Conservation (phyloP, 208 protist genomes). For the Naegleria fowleri region DNA sequence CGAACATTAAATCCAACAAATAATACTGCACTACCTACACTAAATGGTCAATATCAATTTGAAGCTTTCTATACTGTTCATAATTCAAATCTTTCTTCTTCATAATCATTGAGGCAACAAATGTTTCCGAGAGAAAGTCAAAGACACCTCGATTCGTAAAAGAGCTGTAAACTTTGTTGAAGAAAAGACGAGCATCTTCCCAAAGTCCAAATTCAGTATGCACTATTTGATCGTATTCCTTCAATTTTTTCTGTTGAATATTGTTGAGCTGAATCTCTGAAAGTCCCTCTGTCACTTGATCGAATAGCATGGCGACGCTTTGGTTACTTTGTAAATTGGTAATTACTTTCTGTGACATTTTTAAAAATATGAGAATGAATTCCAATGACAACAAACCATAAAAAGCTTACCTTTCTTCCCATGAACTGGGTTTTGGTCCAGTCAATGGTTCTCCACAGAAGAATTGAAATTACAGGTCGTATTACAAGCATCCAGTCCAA, state of each 20-base stretch:
- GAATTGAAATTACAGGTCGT: neutral
- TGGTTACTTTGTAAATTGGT: neutral
- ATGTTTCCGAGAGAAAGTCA: conserved; percentile 24
- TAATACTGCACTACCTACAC: neutral
- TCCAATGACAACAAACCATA: neutral
- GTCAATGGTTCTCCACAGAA: neutral
- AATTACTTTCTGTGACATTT: neutral
- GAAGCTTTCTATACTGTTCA: conserved; percentile 30
- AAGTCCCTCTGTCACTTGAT: neutral
- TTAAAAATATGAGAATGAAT: neutral
- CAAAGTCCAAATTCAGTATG: neutral
- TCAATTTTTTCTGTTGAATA: conserved; percentile 8
- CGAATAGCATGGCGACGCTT: neutral
- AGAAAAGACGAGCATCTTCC: conserved; percentile 6
- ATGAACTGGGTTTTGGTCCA: neutral
- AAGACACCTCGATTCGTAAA: conserved; percentile 25
- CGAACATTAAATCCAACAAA: neutral
- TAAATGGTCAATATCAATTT: conserved; percentile 32
- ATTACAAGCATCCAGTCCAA: neutral
- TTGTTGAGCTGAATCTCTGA: conserved; percentile 29
- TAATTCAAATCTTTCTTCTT: conserved; percentile 18
- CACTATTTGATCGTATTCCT: conserved; percentile 6
- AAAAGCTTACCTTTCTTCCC: neutral
- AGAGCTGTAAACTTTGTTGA: neutral
- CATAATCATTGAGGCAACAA: conserved; percentile 11